Percentiles rank a stretch among this genome's conserved stretches.
Evolutionary conservation across 2,329 filamentous ascomycete genomes (phyloP).

Genomic region (Diaporthe vaccinii): DNA sequence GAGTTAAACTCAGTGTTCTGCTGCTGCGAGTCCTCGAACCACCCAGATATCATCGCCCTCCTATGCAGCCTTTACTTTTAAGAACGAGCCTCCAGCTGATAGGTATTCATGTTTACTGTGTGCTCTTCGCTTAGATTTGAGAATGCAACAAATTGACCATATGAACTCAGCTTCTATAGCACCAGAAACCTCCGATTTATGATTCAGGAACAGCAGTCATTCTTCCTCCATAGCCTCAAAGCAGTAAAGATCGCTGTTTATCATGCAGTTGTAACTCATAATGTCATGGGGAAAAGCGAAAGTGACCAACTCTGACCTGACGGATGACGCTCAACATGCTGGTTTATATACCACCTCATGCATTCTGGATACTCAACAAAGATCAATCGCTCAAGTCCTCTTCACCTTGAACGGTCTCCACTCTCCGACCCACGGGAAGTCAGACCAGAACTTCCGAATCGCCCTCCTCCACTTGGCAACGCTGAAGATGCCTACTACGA

Average conservation of each 20-base stretch:
- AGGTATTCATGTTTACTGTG: too few species aligned
- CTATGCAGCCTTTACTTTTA: too few species aligned
- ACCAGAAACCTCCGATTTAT: not conserved
- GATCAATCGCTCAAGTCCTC: not conserved
- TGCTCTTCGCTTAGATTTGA: not conserved
- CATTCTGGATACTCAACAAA: not conserved
- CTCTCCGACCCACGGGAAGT: constrained; percentile 23
- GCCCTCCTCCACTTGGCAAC: constrained; percentile 37
- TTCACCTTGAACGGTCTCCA: constrained; percentile 17
- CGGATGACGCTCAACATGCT: not conserved
- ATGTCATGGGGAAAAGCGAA: not conserved
- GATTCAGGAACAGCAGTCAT: not conserved
- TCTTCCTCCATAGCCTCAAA: not conserved
- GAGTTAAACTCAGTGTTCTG: not conserved
- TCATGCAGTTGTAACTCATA: constrained; percentile 21
- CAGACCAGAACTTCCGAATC: constrained; percentile 24
- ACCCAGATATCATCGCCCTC: too few species aligned
- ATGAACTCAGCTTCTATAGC: not conserved
- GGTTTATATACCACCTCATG: not conserved
- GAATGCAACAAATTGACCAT: too few species aligned
- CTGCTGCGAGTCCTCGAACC: not conserved
- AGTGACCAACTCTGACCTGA: not conserved
- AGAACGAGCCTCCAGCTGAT: not conserved
- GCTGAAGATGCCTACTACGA: constrained; percentile 33
- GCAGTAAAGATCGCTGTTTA: constrained; percentile 13